Conservation (phyloP, 2,329 filamentous ascomycete species). For the Ceratocystis cubensis region DNA sequence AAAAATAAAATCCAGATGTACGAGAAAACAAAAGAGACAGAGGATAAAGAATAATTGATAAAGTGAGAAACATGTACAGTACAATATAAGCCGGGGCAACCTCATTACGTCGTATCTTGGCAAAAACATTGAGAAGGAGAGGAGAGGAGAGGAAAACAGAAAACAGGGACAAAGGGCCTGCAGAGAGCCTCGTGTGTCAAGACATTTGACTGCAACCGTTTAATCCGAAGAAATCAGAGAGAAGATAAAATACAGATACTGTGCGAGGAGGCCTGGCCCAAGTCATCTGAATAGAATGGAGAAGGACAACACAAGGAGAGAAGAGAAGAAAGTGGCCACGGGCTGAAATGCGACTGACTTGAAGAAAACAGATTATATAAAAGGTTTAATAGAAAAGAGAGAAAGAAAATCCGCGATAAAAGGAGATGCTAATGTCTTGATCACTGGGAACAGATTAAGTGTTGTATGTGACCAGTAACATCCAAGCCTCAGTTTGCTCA, state of each 20-base stretch:
- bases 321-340: too few relatives aligned
- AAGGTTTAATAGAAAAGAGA: background rate
- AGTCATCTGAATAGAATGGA: too few relatives aligned
- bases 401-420: background rate
- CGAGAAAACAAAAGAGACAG: background rate
- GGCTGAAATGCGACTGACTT: background rate
- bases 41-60: background rate
- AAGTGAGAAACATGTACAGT: background rate
- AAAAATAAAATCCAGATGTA: too few relatives aligned
- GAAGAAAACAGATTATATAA: background rate
- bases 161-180: background rate
- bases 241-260: background rate
- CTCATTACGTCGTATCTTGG: slow-evolving; percentile 2
- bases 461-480: background rate
- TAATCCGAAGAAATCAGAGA: background rate
- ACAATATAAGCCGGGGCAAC: background rate
- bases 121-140: background rate
- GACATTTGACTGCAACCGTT: background rate
- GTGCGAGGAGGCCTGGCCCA: background rate
- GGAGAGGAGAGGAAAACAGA: background rate
- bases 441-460: too few relatives aligned
- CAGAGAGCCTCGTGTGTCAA: background rate
- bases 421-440: too few relatives aligned
- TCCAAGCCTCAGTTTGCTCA: too few relatives aligned
- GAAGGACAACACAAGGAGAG: too few relatives aligned